Conservation (phyloP, 2,329 filamentous ascomycete species). For the Botryotinia narcissicola region DNA sequence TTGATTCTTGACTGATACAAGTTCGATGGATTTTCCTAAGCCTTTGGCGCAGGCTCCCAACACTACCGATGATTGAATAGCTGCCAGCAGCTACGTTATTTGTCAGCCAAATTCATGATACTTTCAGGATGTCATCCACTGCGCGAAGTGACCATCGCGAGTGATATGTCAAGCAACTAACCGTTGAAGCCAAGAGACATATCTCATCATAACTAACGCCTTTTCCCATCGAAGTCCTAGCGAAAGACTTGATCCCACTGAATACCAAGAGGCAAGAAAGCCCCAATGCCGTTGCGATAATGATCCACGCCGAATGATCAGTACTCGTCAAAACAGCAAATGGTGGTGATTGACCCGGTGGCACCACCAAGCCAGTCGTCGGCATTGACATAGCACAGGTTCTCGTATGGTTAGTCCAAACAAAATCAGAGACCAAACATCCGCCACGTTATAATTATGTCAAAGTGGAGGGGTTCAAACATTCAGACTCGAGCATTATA, state of each 20-base stretch:
- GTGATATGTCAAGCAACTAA: constrained; percentile 3
- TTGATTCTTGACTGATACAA: constrained; percentile 18
- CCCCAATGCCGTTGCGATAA: constrained; percentile 23
- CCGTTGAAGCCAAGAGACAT: constrained; percentile 16
- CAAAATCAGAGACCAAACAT: background rate
- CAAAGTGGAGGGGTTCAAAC: background rate
- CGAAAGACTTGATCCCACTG: constrained; percentile 19
- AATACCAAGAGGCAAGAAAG: constrained; percentile 22
- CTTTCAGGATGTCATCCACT: background rate
- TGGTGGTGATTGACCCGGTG: constrained; percentile 19
- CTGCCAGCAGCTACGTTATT: constrained; percentile 16
- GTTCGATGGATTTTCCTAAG: constrained; percentile 25
- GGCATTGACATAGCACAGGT: constrained; percentile 6
- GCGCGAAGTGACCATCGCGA: background rate
- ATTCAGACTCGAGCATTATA: background rate
- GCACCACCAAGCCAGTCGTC: constrained; percentile 13
- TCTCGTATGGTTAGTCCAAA: background rate
- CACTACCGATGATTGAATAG: constrained; percentile 21
- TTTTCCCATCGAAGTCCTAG: constrained; percentile 1
- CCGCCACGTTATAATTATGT: background rate
- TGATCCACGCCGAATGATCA: constrained; percentile 26
- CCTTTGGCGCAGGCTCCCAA: constrained; percentile 22
- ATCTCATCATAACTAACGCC: constrained; percentile 19
- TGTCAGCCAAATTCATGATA: background rate
- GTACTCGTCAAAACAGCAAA: constrained; percentile 25